Evolutionary conservation across 2,329 filamentous ascomycete species (phyloP).

Genomic region (Raffaelea arxii): DNA sequence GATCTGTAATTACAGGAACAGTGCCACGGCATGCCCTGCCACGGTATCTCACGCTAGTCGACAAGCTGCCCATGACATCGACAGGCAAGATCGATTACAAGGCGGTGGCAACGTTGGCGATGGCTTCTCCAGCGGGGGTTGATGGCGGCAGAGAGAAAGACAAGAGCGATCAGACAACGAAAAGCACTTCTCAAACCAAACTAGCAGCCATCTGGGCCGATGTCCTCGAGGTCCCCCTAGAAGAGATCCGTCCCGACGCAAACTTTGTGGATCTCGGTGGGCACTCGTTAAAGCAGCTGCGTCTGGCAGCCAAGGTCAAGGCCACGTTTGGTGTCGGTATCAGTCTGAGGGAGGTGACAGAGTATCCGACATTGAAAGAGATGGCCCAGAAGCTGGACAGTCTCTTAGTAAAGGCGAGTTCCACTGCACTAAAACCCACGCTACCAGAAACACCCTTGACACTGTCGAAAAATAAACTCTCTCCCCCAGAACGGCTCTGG

Average conservation of each 20-base stretch:
- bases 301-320: neutral
- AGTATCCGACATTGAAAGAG: neutral
- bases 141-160: no score
- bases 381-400: neutral
- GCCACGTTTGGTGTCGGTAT: neutral
- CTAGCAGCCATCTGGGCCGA: neutral
- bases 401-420: no score
- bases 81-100: neutral
- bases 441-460: no score
- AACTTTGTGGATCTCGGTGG: neutral
- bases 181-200: neutral
- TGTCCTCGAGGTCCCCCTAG: neutral
- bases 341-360: neutral
- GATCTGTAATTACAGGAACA: neutral
- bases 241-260: neutral
- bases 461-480: no score
- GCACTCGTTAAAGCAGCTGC: neutral
- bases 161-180: no score
- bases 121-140: no score
- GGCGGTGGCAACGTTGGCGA: neutral
- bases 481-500: no score
- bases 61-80: neutral
- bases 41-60: neutral
- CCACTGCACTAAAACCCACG: no score
- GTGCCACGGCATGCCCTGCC: neutral